Base-by-base conservation (phyloP, 208 protist species). In the Leishmania tarentolae region DNA sequence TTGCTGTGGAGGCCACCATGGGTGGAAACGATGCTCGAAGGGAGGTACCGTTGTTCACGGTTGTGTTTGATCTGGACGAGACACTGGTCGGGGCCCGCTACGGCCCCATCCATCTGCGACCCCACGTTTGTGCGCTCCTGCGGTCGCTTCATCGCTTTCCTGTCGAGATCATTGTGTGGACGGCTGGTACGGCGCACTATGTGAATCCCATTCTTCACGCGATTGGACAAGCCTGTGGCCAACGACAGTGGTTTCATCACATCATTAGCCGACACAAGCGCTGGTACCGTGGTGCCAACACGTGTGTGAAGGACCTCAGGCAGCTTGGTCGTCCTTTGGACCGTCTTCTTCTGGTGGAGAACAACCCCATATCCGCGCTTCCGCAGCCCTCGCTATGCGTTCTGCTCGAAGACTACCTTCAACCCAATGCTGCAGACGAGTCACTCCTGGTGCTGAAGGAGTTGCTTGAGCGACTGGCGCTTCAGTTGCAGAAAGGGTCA, bases 11-110 rank as follows among this genome's bases (percentile, higher is more conserved):
- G 24, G 2, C 37, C 9, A 44, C 35, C 3, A 40, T 44, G 63
- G 78, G 28, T 42, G 31, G 50, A 50, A 42, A 31, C 13, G 35
- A 35, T 52, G 17, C 31, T 5, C 11, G 50, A 17, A 40, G 59
- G 52, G 46, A 68, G 6, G 65, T 83, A 9, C 75, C 69, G 4
- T 82, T 86, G 1, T 84, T 97, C 50, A 90, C 92, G 9, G 85
- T 96, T 17, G 90, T 97, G 2, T 80, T 97, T 57, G 94, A 97
- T 77, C 57, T 97, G 13, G 92, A 97, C 66, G 92, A 97, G 78
- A 96, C 94, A 40, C 81, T 97, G 1, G 90, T 97, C 7, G 79
- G 59, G 5, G 92, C 93, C 24, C 91, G 93, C 1, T n/a, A 90
- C n/a, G 92, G 86, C 5, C 46, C 72, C 68, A 87, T 96, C 17